phyloP scores from a whole-genome alignment of 2,329 filamentous ascomycete species.

The Dactylella cylindrospora region DNA sequence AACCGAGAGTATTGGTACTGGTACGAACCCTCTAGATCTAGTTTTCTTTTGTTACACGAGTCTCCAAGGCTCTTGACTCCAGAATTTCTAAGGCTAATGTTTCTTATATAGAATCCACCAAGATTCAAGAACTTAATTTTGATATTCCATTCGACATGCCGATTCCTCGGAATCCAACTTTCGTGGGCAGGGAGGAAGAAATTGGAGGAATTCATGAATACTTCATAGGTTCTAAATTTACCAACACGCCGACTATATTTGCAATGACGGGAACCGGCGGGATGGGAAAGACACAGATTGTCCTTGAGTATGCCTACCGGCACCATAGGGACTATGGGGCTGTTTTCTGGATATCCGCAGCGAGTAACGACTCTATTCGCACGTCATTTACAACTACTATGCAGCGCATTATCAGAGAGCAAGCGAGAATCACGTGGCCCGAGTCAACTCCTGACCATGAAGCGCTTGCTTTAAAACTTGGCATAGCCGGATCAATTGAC shows the following conservation, averaged over 20 bases:
- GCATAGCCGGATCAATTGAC: conserved; percentile 8
- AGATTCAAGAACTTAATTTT: not conserved
- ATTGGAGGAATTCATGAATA: conserved; percentile 1
- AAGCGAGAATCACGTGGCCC: not conserved
- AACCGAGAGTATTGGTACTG: too few species aligned
- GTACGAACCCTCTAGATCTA: too few species aligned
- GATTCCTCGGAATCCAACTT: conserved; percentile 4
- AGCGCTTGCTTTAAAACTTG: conserved; percentile 10
- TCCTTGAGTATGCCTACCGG: conserved; percentile 45
- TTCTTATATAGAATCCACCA: not conserved
- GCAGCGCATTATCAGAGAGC: conserved; percentile 6
- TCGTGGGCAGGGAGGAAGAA: conserved; percentile 6
- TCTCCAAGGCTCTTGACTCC: too few species aligned
- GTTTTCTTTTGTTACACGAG: too few species aligned
- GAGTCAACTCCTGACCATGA: conserved; percentile 6
- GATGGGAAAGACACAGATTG: conserved; percentile 6
- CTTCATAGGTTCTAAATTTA: not conserved
- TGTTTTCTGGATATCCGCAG: conserved; percentile 47
- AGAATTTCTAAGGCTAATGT: too few species aligned
- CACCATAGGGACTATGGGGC: conserved; percentile 43
- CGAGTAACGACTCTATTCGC: conserved; percentile 4
- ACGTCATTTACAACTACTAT: not conserved
- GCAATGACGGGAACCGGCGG: not conserved
- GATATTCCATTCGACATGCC: conserved; percentile 8
- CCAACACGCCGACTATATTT: not conserved